phyloP scores from a whole-genome alignment of 805 yeast species.

The Yamadazyma phyllophila region DNA sequence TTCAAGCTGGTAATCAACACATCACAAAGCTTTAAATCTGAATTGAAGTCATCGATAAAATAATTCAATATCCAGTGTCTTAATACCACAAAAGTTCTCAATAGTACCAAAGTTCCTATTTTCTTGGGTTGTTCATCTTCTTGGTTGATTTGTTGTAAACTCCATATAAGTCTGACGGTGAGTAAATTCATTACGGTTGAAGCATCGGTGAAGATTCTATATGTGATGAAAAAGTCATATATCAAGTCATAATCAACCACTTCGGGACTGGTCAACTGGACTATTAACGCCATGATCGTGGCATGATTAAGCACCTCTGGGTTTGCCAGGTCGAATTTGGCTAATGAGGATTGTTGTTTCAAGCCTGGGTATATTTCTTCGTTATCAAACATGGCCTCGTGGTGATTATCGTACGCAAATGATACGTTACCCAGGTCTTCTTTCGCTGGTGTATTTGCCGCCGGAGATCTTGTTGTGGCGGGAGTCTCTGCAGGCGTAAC shows the following conservation, averaged over 20 bases:
- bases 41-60: slow-evolving; percentile 72
- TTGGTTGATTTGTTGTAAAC: slow-evolving; percentile 45
- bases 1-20: slow-evolving; percentile 48
- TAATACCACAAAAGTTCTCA: slow-evolving; percentile 81
- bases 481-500: background rate
- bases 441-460: background rate
- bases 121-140: slow-evolving; percentile 24
- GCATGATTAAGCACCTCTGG: slow-evolving; percentile 35
- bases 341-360: slow-evolving; percentile 19
- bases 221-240: slow-evolving; percentile 85
- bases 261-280: slow-evolving; percentile 68
- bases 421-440: background rate
- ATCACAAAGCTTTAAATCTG: slow-evolving; percentile 33
- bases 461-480: background rate
- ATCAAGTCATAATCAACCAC: slow-evolving; percentile 73
- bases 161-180: slow-evolving; percentile 70
- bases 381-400: slow-evolving; percentile 40
- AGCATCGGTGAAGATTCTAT: slow-evolving; percentile 65
- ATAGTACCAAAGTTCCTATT: slow-evolving; percentile 63
- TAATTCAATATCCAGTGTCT: slow-evolving; percentile 91
- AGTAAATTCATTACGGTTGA: slow-evolving; percentile 58
- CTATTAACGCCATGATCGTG: slow-evolving; percentile 47
- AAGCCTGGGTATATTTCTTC: slow-evolving; percentile 31
- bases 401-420: slow-evolving; percentile 32
- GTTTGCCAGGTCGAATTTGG: slow-evolving; percentile 33